These are phyloP conservation scores for Mycena citricolor DNA, from an alignment of 1,284 basidiomycete species.

Conservation along the genomic window DNA sequence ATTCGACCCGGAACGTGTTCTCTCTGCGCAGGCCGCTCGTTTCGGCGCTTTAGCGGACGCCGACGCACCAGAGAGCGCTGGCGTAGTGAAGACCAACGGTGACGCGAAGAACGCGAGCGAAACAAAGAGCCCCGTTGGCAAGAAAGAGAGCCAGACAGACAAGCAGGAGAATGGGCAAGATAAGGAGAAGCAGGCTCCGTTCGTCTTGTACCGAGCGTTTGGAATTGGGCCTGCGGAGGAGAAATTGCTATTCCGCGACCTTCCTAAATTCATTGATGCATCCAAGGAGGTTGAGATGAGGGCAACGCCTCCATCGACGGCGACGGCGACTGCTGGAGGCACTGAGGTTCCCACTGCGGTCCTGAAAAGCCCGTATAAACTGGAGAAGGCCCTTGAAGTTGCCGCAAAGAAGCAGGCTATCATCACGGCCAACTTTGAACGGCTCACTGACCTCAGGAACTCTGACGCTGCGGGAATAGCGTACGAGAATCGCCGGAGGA, in stretches of 20 bases:
- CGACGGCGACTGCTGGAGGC: background rate
- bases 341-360: slow-evolving; percentile 5
- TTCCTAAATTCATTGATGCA: slow-evolving; percentile 48
- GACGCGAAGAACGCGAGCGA: no score
- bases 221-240: slow-evolving; percentile 60
- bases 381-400: slow-evolving; percentile 23
- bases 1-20: slow-evolving; percentile 25
- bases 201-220: slow-evolving; percentile 51
- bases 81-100: no score
- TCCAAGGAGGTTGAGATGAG: background rate
- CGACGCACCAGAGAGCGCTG: no score
- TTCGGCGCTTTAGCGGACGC: no score
- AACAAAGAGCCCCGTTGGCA: slow-evolving; percentile 5
- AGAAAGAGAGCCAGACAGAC: background rate
- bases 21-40: background rate
- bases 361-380: slow-evolving; percentile 24
- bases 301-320: background rate
- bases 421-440: slow-evolving; percentile 68
- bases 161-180: slow-evolving; percentile 35
- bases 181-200: slow-evolving; percentile 43
- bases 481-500: slow-evolving; percentile 81
- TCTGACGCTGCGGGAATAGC: slow-evolving; percentile 83
- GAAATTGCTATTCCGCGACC: slow-evolving; percentile 55
- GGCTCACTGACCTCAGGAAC: slow-evolving; percentile 82
- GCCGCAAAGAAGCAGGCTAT: slow-evolving; percentile 43